Percentiles rank a stretch among this genome's conserved stretches.
Evolutionary conservation across 108 stramenopile species (phyloP).

Genomic region (Pseudonitzschia multistriata): DNA sequence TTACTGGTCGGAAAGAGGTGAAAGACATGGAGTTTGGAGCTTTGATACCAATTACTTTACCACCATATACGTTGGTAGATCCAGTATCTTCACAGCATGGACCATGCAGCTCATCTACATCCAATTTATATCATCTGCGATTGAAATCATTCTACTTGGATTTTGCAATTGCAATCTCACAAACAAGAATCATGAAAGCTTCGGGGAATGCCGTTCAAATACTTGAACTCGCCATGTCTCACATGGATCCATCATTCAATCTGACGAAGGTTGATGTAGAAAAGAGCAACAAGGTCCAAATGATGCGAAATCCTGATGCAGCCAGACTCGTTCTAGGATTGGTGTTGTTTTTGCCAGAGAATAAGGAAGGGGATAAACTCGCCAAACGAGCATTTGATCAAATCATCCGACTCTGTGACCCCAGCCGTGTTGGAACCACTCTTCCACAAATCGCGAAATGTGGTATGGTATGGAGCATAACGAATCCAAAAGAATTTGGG

Average conservation of each 20-base stretch:
- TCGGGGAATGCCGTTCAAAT: conserved; percentile 43
- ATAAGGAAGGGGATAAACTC: conserved; percentile 46
- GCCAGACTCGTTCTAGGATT: conserved; percentile 73
- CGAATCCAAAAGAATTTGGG: conserved; percentile 72
- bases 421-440: conserved; percentile 69
- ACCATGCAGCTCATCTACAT: conserved; percentile 31
- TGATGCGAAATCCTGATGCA: conserved; percentile 79
- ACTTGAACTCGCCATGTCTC: conserved; percentile 64
- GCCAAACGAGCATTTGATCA: conserved; percentile 69
- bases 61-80: conserved; percentile 38
- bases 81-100: conserved; percentile 42
- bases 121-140: conserved; percentile 64
- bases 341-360: conserved; percentile 53
- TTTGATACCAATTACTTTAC: conserved; percentile 16
- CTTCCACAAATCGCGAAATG: conserved; percentile 73
- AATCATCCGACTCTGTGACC: conserved; percentile 66
- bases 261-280: conserved; percentile 32
- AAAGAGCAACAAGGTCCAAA: conserved; percentile 25
- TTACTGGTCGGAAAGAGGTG: conserved; percentile 43
- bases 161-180: conserved; percentile 63
- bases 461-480: conserved; percentile 74
- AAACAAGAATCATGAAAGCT: conserved; percentile 48
- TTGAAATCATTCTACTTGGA: conserved; percentile 73
- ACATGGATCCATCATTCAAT: conserved; percentile 65
- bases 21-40: conserved; percentile 22